Conservation (phyloP, 2,329 filamentous ascomycete species). For the Penicillium vulpinum region DNA sequence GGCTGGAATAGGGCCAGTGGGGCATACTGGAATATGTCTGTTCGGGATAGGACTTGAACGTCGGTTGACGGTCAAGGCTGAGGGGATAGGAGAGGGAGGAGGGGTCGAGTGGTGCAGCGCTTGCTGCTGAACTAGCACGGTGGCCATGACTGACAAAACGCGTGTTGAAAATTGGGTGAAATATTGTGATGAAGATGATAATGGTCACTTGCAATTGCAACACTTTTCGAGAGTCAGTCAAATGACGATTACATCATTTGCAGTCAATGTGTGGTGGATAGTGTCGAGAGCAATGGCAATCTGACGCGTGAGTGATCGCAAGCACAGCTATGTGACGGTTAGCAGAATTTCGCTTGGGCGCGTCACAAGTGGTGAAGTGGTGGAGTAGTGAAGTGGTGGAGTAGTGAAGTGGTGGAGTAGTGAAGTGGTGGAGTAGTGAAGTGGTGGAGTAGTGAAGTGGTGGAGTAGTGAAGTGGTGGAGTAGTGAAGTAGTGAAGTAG, state of each 20-base stretch:
- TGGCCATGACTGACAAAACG: constrained; percentile 40
- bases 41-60: constrained; percentile 71
- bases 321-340: background rate
- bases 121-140: constrained; percentile 50
- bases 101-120: constrained; percentile 50
- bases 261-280: background rate
- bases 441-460: too few relatives aligned
- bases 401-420: too few relatives aligned
- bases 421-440: too few relatives aligned
- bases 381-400: too few relatives aligned
- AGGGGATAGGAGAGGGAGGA: constrained; percentile 46
- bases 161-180: background rate
- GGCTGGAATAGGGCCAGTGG: constrained; percentile 66
- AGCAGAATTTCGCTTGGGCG: background rate
- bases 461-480: too few relatives aligned
- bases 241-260: constrained; percentile 24
- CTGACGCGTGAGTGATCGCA: background rate
- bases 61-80: constrained; percentile 60
- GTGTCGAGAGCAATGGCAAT: background rate
- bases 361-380: background rate
- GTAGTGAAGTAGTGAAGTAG: too few relatives aligned
- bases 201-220: background rate
- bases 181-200: background rate
- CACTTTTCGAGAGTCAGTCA: background rate
- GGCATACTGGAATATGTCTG: constrained; percentile 86